Evolutionary conservation across 1,284 basidiomycete genomes (phyloP), one percentile per base, ranked within the genome.

Genomic region (Entoloma clypeatum): DNA sequence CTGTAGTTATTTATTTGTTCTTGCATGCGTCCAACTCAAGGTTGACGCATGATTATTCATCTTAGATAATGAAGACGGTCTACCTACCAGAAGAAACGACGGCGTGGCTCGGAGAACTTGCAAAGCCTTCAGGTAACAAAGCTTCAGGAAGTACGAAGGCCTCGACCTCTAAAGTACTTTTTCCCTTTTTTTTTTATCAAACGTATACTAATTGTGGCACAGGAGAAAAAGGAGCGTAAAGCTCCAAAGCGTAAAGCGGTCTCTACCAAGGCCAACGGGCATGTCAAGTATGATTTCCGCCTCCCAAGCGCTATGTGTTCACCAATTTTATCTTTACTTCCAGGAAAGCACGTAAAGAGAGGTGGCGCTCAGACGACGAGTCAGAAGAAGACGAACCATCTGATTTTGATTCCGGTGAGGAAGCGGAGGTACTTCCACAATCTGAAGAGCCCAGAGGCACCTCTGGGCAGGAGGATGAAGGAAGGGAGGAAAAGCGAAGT

Each of bases 21-120:
- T 39, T 16, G 6, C 11, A 14, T 29, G 18, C 5, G 18, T 26
- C 16, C 7, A 9, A 23, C 25, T 14, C 8, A 25, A 31, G 16
- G 30, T 5, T 35, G 17, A 29, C 31, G 40, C 17, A 22, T 18
- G 16, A 11, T 44, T 11, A 22, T 42, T 16, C 30, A 22, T 38
- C 33, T 31, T 30, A 86, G 82, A 78, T 86, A 39, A 44, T 78
- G 44, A 80, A 78, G 52, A 80, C 71, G 0, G 65, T 74, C 2
- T 89, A 86, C 55, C 63, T 91, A 19, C 74, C 81, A 8, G 76
- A 77, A 31, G 72, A 79, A 35, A 74, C 77, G 5, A 46, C 74
- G 8, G 49, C 64, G 17, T 81, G 78, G 75, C 57, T 90, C 3
- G 65, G 60, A 37, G 72, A 77, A 38, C 55, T 63, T 41, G 57